These are phyloP conservation scores for Termitomyces sp. DNA, from an alignment of 768 basidiomycete species.

Conservation along the genomic window DNA sequence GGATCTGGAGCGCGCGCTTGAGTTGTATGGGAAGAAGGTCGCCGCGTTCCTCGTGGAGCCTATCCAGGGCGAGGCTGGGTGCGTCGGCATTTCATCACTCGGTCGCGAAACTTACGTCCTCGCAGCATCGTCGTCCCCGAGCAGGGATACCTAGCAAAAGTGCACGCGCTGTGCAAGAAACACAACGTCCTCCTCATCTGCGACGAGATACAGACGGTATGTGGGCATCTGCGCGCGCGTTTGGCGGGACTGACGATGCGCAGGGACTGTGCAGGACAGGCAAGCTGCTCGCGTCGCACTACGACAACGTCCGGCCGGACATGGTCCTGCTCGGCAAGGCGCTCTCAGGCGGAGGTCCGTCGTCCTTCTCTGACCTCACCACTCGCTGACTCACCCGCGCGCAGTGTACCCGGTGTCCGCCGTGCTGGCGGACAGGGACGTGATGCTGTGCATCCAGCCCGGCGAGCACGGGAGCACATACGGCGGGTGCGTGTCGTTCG, in stretches of 20 bases:
- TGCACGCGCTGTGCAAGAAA: constrained; percentile 81
- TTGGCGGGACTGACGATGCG: neutral
- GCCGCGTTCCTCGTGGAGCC: constrained; percentile 97
- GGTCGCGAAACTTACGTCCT: neutral
- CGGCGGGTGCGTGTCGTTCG: constrained; percentile 63
- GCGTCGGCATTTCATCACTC: too few relatives aligned
- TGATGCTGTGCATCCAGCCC: constrained; percentile 92
- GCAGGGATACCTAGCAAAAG: constrained; percentile 75
- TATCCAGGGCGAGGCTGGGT: constrained; percentile 99
- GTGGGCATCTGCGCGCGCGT: constrained; percentile 7
- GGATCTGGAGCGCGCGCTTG: constrained; percentile 79
- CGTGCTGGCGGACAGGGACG: constrained; percentile 83
- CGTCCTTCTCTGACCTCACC: neutral
- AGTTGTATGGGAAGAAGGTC: constrained; percentile 72
- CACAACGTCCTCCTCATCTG: constrained; percentile 95
- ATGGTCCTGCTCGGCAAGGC: constrained; percentile 94
- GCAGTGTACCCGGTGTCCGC: constrained; percentile 95
- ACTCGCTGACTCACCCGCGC: neutral
- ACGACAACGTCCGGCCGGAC: constrained; percentile 86
- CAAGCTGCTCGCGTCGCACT: constrained; percentile 87
- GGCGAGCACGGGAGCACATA: constrained; percentile 97
- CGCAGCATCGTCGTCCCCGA: constrained; percentile 87
- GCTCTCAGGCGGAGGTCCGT: constrained; percentile 88
- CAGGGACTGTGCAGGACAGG: constrained; percentile 91
- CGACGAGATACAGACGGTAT: constrained; percentile 95